Evolutionary conservation across 768 basidiomycete species (phyloP).

Genomic region (Leccinum aurantiacum): DNA sequence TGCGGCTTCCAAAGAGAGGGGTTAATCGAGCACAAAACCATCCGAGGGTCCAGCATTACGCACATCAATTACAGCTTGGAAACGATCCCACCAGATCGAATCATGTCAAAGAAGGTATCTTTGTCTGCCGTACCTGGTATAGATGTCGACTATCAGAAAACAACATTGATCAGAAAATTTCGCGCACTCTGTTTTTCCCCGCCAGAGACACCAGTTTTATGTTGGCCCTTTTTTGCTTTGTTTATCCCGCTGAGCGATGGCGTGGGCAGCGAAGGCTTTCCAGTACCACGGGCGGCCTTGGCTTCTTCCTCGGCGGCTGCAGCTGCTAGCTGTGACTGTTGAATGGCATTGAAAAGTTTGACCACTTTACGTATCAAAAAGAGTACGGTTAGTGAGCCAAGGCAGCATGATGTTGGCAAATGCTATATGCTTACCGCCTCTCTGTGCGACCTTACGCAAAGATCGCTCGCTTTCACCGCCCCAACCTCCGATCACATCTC

Average conservation of each 20-base stretch:
- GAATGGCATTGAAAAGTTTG: constrained; percentile 84
- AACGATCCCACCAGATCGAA: constrained; percentile 77
- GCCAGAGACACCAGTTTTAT: constrained; percentile 54
- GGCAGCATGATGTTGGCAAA: neutral
- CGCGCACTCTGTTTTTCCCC: constrained; percentile 57
- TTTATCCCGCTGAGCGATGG: constrained; percentile 52
- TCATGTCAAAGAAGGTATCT: constrained; percentile 81
- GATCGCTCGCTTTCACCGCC: constrained; percentile 78
- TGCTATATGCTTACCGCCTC: constrained; percentile 57
- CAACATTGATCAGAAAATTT: constrained; percentile 4
- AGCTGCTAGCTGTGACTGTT: constrained; percentile 69
- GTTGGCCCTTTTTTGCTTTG: constrained; percentile 49
- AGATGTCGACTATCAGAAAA: constrained; percentile 8
- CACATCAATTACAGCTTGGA: constrained; percentile 51
- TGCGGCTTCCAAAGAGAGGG: neutral
- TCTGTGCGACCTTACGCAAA: constrained; percentile 79
- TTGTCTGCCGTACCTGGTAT: constrained; percentile 55
- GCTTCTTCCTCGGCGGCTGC: constrained; percentile 52
- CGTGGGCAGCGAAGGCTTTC: constrained; percentile 71
- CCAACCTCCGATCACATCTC: constrained; percentile 84
- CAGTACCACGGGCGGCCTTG: constrained; percentile 65
- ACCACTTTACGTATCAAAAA: constrained; percentile 50
- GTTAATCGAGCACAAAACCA: neutral
- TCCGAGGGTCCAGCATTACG: neutral
- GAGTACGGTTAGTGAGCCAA: neutral